Conservation (phyloP, 2,329 filamentous ascomycete species). For the Cladophialophora bantiana region DNA sequence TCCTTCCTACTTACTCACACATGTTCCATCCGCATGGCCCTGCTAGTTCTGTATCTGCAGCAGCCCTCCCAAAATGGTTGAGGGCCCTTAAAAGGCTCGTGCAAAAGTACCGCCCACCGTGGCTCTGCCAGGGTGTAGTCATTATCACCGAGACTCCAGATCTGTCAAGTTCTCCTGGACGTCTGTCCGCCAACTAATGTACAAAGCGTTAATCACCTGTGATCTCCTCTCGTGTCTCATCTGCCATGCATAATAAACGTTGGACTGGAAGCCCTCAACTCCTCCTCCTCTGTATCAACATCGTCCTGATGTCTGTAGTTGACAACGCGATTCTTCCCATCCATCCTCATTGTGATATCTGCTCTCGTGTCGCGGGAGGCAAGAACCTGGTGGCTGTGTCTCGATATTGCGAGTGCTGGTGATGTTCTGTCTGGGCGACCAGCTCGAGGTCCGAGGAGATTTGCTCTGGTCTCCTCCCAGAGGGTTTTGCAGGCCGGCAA, state of each 20-base stretch:
- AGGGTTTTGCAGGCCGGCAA: constrained; percentile 65
- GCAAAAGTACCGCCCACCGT: not conserved
- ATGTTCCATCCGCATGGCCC: not conserved
- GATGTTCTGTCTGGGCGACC: constrained; percentile 15
- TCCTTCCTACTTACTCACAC: not conserved
- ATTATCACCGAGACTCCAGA: not conserved
- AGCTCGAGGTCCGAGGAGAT: constrained; percentile 4
- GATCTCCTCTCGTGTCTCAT: constrained; percentile 8
- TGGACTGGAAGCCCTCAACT: constrained; percentile 9
- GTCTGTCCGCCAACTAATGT: not conserved
- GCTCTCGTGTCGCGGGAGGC: constrained; percentile 23
- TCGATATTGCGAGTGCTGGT: not conserved
- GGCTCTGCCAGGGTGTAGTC: not conserved
- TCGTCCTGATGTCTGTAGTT: constrained; percentile 20
- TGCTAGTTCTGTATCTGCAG: not conserved
- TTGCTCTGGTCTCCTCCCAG: constrained; percentile 20
- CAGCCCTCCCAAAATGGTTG: too few relatives aligned
- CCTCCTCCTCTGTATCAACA: constrained; percentile 4
- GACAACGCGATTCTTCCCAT: constrained; percentile 20
- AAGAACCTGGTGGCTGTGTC: constrained; percentile 15
- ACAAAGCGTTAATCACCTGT: constrained; percentile 10
- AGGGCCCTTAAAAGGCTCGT: not conserved
- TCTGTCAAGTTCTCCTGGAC: not conserved
- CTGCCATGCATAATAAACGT: constrained; percentile 10
- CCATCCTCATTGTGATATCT: constrained; percentile 23